Conservation (phyloP, 352 stramenopile genomes). For the Phytophthora quininea region DNA sequence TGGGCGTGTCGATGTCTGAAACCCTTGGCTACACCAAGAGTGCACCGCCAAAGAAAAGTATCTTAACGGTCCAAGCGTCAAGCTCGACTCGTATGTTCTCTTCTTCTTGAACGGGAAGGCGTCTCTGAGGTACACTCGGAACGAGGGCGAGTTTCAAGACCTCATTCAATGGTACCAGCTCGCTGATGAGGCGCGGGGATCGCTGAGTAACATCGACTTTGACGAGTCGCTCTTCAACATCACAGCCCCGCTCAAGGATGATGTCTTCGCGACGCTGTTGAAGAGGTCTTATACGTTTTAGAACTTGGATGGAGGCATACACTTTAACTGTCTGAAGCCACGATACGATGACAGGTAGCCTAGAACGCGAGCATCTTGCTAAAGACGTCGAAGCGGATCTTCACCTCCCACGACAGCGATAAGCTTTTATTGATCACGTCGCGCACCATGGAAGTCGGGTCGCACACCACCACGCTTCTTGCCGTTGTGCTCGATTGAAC, state of each 20-base stretch:
- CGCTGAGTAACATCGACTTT: conserved; percentile 16
- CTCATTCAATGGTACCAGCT: conserved; percentile 37
- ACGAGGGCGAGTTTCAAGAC: conserved; percentile 28
- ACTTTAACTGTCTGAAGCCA: background rate
- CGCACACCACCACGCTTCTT: conserved; percentile 43
- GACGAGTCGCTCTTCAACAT: conserved; percentile 15
- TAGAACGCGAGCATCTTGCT: conserved; percentile 36
- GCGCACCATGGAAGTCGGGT: conserved; percentile 29
- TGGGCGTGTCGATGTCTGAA: conserved; percentile 22
- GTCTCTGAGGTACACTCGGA: conserved; percentile 20
- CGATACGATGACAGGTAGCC: background rate
- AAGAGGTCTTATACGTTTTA: conserved; percentile 20
- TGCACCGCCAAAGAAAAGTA: conserved; percentile 14
- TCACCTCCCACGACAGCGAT: conserved; percentile 14
- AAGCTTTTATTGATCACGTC: conserved; percentile 26
- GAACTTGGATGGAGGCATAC: too few species aligned
- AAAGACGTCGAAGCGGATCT: conserved; percentile 40
- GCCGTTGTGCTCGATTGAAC: background rate
- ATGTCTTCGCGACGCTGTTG: conserved; percentile 15
- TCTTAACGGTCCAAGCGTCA: conserved; percentile 9
- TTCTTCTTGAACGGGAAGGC: conserved; percentile 12
- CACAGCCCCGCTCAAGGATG: conserved; percentile 22
- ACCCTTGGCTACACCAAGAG: conserved; percentile 2
- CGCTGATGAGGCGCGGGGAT: conserved; percentile 27
- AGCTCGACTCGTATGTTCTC: conserved; percentile 3